Percentiles rank a stretch among this genome's conserved stretches.
phyloP scores from a whole-genome alignment of 2,329 filamentous ascomycete species.

The Exophiala viscosa region DNA sequence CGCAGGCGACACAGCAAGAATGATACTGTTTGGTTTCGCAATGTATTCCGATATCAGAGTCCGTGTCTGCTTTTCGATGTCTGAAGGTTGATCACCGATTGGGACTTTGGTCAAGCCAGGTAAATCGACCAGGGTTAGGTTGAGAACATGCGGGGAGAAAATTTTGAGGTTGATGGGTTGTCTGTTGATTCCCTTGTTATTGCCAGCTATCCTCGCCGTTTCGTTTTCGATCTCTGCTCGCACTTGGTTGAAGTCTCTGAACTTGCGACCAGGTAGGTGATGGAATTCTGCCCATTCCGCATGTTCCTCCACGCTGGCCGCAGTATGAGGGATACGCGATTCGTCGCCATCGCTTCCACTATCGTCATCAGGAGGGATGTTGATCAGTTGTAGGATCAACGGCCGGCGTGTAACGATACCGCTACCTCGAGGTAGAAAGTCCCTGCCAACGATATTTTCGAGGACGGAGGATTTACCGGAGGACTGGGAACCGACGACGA shows the following conservation, averaged over 20 bases:
- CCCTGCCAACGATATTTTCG: conserved; percentile 96
- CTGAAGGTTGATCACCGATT: conserved; percentile 93
- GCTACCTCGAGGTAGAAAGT: conserved; percentile 93
- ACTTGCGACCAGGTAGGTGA: conserved; percentile 83
- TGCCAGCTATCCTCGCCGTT: conserved; percentile 88
- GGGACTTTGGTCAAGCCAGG: conserved; percentile 96
- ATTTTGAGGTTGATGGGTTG: conserved; percentile 98
- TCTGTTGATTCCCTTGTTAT: conserved; percentile 96
- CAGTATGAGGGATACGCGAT: conserved; percentile 67
- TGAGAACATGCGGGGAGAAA: conserved; percentile 94
- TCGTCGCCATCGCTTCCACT: conserved; percentile 63
- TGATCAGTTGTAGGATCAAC: conserved; percentile 96
- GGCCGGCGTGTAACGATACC: conserved; percentile 94
- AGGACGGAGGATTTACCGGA: conserved; percentile 98
- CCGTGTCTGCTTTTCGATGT: conserved; percentile 97
- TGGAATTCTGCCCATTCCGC: conserved; percentile 92
- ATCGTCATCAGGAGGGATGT: conserved; percentile 64
- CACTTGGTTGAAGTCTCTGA: conserved; percentile 88
- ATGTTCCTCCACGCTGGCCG: conserved; percentile 65
- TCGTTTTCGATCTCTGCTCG: conserved; percentile 97
- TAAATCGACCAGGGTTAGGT: conserved; percentile 91
- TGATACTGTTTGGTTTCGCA: conserved; percentile 96
- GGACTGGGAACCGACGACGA: conserved; percentile 96
- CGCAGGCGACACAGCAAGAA: conserved; percentile 91
- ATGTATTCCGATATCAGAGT: conserved; percentile 98